A percentile compares a stretch with the other conserved stretches of the same genome.
Conservation (phyloP, 352 stramenopile genomes). For the Pythium coloratum region DNA sequence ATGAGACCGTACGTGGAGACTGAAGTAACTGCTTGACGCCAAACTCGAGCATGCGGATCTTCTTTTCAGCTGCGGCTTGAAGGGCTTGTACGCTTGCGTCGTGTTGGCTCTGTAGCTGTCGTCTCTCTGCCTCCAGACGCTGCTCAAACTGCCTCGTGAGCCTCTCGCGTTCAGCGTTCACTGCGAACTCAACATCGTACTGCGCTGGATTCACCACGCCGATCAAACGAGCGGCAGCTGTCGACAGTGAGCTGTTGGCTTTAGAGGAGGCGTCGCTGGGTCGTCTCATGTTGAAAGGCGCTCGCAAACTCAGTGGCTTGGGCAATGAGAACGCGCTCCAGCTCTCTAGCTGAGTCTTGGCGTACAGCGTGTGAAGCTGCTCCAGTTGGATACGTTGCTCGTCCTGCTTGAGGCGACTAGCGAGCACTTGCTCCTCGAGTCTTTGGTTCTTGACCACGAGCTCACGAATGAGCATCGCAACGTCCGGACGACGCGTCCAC, state of each 20-base stretch:
- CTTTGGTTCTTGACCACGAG: conserved; percentile 43
- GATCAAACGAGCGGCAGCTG: conserved; percentile 22
- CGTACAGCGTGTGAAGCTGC: conserved; percentile 61
- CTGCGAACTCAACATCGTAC: conserved; percentile 51
- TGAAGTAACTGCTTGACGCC: conserved; percentile 33
- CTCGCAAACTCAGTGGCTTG: conserved; percentile 23
- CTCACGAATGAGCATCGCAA: conserved; percentile 39
- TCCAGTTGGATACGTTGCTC: conserved; percentile 67
- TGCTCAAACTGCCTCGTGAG: conserved; percentile 44
- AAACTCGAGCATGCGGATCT: conserved; percentile 52
- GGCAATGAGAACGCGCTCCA: conserved; percentile 38
- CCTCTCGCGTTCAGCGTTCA: conserved; percentile 41
- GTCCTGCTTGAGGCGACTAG: conserved; percentile 50
- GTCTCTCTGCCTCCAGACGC: conserved; percentile 33
- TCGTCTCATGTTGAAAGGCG: conserved; percentile 5
- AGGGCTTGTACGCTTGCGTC: conserved; percentile 25
- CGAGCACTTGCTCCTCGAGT: conserved; percentile 51
- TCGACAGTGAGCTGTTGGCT: neutral
- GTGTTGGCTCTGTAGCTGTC: conserved; percentile 30
- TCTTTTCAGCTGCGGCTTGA: conserved; percentile 38
- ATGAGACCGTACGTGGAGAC: neutral
- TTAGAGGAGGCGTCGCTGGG: neutral
- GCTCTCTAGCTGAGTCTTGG: conserved; percentile 31
- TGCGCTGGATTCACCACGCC: conserved; percentile 22
- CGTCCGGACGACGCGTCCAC: neutral